A percentile compares a stretch with the other conserved stretches of the same genome.
These are phyloP conservation scores for Cryphonectria nitschkei DNA, from an alignment of 2,329 filamentous ascomycete genomes.

Conservation along the genomic window DNA sequence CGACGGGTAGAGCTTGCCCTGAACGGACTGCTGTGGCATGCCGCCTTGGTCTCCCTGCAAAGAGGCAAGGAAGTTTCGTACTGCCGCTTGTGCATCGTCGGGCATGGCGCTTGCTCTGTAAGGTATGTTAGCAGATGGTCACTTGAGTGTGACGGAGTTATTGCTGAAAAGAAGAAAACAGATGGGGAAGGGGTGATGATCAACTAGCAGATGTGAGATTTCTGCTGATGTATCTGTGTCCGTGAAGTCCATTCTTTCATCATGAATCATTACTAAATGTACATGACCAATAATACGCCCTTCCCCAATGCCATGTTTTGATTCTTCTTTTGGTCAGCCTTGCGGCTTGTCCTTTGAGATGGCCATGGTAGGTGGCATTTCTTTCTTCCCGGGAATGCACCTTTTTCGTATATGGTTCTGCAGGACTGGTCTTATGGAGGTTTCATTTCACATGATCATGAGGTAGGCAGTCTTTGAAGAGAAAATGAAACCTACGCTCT, in stretches of 20 bases:
- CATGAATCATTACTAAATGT: slow-evolving; percentile 28
- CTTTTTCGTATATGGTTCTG: background rate
- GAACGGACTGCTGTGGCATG: slow-evolving; percentile 42
- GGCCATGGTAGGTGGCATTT: slow-evolving; percentile 15
- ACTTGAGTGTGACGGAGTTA: background rate
- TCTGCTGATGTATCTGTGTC: slow-evolving; percentile 16
- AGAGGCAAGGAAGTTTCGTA: slow-evolving; percentile 88
- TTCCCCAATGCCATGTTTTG: slow-evolving; percentile 9
- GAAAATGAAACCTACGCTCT: slow-evolving; percentile 89
- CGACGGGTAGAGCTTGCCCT: slow-evolving; percentile 75
- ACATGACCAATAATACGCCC: slow-evolving; percentile 22
- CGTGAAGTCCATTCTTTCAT: slow-evolving; percentile 26
- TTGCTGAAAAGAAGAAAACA: slow-evolving; percentile 31
- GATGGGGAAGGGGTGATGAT: slow-evolving; percentile 34
- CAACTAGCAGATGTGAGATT: background rate
- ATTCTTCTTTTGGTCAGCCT: slow-evolving; percentile 19
- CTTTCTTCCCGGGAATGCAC: background rate
- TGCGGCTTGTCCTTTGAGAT: slow-evolving; percentile 17
- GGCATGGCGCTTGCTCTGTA: slow-evolving; percentile 62
- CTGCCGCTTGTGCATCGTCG: slow-evolving; percentile 73
- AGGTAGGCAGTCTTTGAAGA: slow-evolving; percentile 27
- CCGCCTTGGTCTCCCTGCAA: slow-evolving; percentile 61
- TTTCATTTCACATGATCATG: background rate
- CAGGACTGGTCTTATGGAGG: background rate
- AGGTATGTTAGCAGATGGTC: slow-evolving; percentile 32